A percentile compares a stretch with the other conserved stretches of the same genome.
Conservation (phyloP, 768 basidiomycete genomes). For the Suillus cothurnatus region DNA sequence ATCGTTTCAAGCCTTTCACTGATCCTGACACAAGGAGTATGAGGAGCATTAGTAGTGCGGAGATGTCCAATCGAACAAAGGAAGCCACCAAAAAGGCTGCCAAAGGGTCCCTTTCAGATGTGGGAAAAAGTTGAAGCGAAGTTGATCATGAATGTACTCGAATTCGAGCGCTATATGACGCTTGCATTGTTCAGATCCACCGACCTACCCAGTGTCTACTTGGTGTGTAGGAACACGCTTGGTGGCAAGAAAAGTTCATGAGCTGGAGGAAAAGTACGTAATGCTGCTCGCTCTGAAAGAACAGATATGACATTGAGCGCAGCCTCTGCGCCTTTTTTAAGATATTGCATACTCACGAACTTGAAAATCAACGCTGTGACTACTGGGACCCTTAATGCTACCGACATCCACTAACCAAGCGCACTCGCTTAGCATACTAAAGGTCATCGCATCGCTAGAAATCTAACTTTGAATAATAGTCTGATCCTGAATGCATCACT, state of each 20-base stretch:
- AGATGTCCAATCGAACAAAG: not conserved
- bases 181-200: not conserved
- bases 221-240: not conserved
- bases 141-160: not conserved
- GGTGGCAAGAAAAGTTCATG: not conserved
- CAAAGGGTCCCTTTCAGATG: not conserved
- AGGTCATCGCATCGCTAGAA: not conserved
- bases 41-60: not conserved
- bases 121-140: not conserved
- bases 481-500: not conserved
- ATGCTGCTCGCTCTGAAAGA: not conserved
- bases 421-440: not conserved
- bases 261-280: not conserved
- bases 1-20: not conserved
- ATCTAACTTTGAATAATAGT: not conserved
- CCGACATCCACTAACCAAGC: not conserved
- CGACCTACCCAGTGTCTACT: not conserved
- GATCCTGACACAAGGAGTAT: not conserved
- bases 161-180: not conserved
- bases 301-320: not conserved
- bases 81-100: not conserved
- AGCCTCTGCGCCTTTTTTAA: not conserved
- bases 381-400: not conserved
- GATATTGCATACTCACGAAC: too few relatives aligned
- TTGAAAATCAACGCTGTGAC: too few relatives aligned